These are phyloP conservation scores for Neofusicoccum kwambonambiense DNA, from an alignment of 2,329 filamentous ascomycete species.

Conservation along the genomic window DNA sequence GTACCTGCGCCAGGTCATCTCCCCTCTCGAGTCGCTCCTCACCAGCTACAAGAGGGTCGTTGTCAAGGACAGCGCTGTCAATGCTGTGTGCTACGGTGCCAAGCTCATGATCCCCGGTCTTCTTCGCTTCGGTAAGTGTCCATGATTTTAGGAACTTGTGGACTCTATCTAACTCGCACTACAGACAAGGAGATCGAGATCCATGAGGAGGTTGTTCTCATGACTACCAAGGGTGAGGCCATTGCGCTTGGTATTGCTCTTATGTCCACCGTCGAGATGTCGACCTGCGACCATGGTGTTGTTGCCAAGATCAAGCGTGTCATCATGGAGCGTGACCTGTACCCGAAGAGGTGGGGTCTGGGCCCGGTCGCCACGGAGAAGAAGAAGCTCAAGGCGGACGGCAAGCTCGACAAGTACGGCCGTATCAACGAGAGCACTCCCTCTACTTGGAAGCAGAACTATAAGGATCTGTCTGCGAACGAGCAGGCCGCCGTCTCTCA, in stretches of 20 bases:
- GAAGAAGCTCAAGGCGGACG: constrained; percentile 99
- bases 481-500: constrained; percentile 25
- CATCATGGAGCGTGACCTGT: constrained; percentile 99
- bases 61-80: constrained; percentile 95
- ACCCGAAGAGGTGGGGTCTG: constrained; percentile 94
- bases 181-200: constrained; percentile 85
- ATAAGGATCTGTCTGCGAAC: constrained; percentile 69
- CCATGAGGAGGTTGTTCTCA: constrained; percentile 93
- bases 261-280: constrained; percentile 97
- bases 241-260: constrained; percentile 95
- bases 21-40: constrained; percentile 87
- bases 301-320: constrained; percentile 99
- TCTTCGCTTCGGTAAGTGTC: constrained; percentile 73
- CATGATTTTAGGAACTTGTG: not conserved
- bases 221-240: constrained; percentile 98
- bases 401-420: constrained; percentile 97
- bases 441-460: constrained; percentile 85
- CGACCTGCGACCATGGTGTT: constrained; percentile 94
- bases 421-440: constrained; percentile 90
- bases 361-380: constrained; percentile 92
- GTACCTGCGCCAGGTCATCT: constrained; percentile 86
- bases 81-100: constrained; percentile 96
- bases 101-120: constrained; percentile 99
- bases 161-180: constrained; percentile 22
- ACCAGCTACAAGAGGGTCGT: constrained; percentile 94